These are phyloP conservation scores for Dorcoceras hygrometricum DNA, from an alignment of 257 asterid species.

Conservation along the genomic window DNA sequence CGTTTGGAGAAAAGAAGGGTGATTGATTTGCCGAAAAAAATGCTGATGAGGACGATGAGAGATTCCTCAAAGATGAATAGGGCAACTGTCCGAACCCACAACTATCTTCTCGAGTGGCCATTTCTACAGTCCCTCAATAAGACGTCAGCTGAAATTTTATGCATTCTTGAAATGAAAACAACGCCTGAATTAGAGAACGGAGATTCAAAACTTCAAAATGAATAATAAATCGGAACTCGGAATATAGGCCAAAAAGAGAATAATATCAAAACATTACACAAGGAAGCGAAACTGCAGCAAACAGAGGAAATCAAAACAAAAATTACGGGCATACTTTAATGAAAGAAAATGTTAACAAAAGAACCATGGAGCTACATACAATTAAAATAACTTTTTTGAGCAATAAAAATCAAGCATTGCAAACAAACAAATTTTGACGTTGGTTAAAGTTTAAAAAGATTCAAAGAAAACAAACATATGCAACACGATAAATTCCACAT, in stretches of 20 bases:
- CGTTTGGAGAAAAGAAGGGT: slow-evolving; percentile 82
- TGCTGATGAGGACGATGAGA: slow-evolving; percentile 87
- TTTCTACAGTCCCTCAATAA: slow-evolving; percentile 36
- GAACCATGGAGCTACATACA: neutral
- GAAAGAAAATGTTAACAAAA: neutral
- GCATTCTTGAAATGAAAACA: slow-evolving; percentile 37
- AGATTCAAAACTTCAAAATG: slow-evolving; percentile 13
- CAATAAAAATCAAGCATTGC: neutral
- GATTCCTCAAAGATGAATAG: slow-evolving; percentile 58
- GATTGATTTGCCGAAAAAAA: slow-evolving; percentile 95
- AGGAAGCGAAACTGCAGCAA: neutral
- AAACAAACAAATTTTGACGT: neutral
- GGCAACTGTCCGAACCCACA: slow-evolving; percentile 51
- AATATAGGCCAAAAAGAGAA: slow-evolving; percentile 16
- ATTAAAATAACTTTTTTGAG: too few species aligned
- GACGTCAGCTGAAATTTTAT: slow-evolving; percentile 26
- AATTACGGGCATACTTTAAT: slow-evolving; percentile 14
- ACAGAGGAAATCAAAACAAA: slow-evolving; percentile 4
- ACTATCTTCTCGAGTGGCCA: slow-evolving; percentile 70
- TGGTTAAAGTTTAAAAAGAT: neutral
- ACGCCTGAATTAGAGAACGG: slow-evolving; percentile 34
- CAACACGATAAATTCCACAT: neutral
- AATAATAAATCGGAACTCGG: slow-evolving; percentile 6
- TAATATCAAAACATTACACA: neutral
- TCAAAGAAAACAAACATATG: neutral